Evolutionary conservation across 345 rosid genomes (phyloP).

Genomic region (Citrus mangshanensis): DNA sequence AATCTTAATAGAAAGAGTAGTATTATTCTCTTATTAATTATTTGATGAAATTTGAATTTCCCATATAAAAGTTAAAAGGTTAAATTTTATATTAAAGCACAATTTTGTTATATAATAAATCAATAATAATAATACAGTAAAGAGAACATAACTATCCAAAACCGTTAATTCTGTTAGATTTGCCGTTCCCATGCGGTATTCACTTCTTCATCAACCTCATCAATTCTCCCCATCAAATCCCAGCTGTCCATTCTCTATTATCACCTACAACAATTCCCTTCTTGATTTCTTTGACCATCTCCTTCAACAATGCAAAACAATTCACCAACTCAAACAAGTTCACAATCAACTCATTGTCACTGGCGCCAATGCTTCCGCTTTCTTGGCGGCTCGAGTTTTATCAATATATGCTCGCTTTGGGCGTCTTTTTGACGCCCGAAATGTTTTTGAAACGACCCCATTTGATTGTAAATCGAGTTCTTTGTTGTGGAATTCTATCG

Average conservation of each 20-base stretch:
- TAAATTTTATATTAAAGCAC: too few species aligned
- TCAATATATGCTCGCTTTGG: slow-evolving; percentile 51
- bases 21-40: too few species aligned
- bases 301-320: slow-evolving; percentile 36
- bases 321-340: slow-evolving; percentile 36
- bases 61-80: too few species aligned
- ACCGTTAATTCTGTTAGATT: not conserved
- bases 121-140: too few species aligned
- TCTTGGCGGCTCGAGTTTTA: slow-evolving; percentile 54
- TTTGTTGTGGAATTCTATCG: slow-evolving; percentile 54
- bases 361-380: slow-evolving; percentile 31
- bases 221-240: slow-evolving; percentile 18
- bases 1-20: too few species aligned
- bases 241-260: slow-evolving; percentile 5
- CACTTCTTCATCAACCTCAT: slow-evolving; percentile 2
- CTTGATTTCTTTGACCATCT: slow-evolving; percentile 33
- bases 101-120: too few species aligned
- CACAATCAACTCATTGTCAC: slow-evolving; percentile 40
- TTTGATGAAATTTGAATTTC: too few species aligned
- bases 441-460: slow-evolving; percentile 42
- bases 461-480: slow-evolving; percentile 31
- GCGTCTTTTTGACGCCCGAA: slow-evolving; percentile 34
- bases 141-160: not conserved
- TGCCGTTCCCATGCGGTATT: not conserved
- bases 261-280: slow-evolving; percentile 14